Conservation (phyloP, 148 eudicot species). For the Diospyros lotus region DNA sequence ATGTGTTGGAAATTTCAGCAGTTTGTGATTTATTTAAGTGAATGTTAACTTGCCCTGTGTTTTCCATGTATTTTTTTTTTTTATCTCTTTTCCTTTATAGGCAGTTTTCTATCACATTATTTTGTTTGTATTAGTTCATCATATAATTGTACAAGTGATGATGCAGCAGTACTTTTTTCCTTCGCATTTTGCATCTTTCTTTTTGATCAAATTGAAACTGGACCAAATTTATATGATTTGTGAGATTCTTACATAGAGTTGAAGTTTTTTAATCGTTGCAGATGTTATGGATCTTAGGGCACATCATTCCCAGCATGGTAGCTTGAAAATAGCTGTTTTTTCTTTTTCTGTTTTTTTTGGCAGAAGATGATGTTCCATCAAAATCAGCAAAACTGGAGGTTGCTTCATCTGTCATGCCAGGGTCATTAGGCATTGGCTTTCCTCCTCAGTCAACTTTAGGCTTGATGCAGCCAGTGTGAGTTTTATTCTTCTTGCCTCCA, state of each 20-base stretch:
- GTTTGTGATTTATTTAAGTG: not conserved
- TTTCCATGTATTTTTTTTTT: not conserved
- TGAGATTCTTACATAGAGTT: not conserved
- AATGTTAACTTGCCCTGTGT: too few species aligned
- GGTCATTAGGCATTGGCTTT: constrained; percentile 48
- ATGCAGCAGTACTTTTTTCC: not conserved
- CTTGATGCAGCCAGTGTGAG: constrained; percentile 61
- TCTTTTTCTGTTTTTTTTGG: constrained; percentile 21
- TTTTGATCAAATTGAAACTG: not conserved
- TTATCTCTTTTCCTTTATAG: not conserved
- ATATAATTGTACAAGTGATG: not conserved
- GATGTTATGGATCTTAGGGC: not conserved
- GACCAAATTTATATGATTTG: not conserved
- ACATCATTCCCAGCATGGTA: not conserved
- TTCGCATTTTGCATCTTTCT: not conserved
- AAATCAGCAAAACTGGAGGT: constrained; percentile 66
- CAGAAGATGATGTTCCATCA: constrained; percentile 81
- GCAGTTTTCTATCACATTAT: not conserved
- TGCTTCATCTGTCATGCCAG: constrained; percentile 50
- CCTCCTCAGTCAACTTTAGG: constrained; percentile 59
- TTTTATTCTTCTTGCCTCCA: not conserved
- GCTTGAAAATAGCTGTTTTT: not conserved
- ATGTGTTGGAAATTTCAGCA: not conserved
- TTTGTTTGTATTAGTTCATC: not conserved
- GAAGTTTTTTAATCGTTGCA: not conserved